These are phyloP conservation scores for Gynochthodes officinalis DNA, from an alignment of 257 asterid genomes.

Conservation along the genomic window DNA sequence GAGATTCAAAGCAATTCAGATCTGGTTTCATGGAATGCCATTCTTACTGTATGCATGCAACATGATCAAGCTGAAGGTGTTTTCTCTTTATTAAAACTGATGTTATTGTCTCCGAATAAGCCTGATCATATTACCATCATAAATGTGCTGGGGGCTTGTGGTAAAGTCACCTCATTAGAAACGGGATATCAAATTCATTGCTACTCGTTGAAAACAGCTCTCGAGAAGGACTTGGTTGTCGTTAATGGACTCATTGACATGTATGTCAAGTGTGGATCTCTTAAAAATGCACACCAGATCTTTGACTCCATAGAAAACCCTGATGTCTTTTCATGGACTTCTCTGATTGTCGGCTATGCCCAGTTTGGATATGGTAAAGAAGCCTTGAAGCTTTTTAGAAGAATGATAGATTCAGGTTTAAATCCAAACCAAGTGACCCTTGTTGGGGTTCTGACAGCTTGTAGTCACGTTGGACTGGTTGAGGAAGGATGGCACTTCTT, in stretches of 20 bases:
- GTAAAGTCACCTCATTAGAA: constrained; percentile 50
- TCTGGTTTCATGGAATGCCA: constrained; percentile 76
- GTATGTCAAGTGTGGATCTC: constrained; percentile 75
- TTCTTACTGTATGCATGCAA: constrained; percentile 51
- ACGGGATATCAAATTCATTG: constrained; percentile 52
- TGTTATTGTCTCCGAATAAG: constrained; percentile 41
- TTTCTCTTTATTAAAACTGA: constrained; percentile 46
- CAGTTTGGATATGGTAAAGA: constrained; percentile 61
- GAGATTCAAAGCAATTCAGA: constrained; percentile 45
- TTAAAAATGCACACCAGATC: constrained; percentile 44
- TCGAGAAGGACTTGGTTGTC: constrained; percentile 39
- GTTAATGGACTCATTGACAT: constrained; percentile 59
- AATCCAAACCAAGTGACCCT: constrained; percentile 69
- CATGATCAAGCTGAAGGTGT: constrained; percentile 41
- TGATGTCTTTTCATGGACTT: constrained; percentile 66
- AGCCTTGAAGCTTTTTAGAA: constrained; percentile 48
- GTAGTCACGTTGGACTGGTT: constrained; percentile 72
- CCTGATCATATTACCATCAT: constrained; percentile 55
- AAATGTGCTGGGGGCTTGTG: constrained; percentile 55
- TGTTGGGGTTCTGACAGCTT: constrained; percentile 76
- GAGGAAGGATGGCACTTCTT: constrained; percentile 68
- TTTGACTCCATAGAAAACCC: constrained; percentile 42
- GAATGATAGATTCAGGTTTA: constrained; percentile 47
- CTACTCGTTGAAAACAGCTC: constrained; percentile 42
- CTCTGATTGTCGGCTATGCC: constrained; percentile 67